Conservation (phyloP, 2,329 filamentous ascomycete species). For the Didymella arachidicola region DNA sequence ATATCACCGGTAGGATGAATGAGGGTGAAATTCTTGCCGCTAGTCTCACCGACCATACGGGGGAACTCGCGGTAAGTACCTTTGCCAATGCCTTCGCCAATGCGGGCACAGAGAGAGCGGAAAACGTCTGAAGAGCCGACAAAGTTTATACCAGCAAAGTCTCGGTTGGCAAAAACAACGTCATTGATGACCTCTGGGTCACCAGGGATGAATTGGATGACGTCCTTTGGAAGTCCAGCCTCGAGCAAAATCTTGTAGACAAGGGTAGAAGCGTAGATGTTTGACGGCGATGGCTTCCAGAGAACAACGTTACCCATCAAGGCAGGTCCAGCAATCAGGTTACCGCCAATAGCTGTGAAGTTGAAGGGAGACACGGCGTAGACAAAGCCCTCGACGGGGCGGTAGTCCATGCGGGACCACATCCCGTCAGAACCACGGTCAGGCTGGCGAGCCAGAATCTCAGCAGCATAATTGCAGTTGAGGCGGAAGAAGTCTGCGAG, state of each 20-base stretch:
- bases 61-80: conserved; percentile 84
- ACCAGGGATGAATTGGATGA: conserved; percentile 91
- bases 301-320: conserved; percentile 91
- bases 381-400: conserved; percentile 90
- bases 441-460: conserved; percentile 85
- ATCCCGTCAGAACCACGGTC: conserved; percentile 79
- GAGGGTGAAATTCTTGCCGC: conserved; percentile 91
- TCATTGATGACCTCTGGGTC: conserved; percentile 83
- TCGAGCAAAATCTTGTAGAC: conserved; percentile 90
- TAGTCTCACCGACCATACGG: conserved; percentile 86
- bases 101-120: conserved; percentile 83
- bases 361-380: conserved; percentile 95
- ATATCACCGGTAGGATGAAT: conserved; percentile 78
- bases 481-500: conserved; percentile 88
- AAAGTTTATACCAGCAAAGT: conserved; percentile 91
- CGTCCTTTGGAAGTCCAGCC: conserved; percentile 83
- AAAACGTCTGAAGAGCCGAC: conserved; percentile 91
- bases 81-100: conserved; percentile 79
- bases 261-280: conserved; percentile 85
- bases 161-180: conserved; percentile 73
- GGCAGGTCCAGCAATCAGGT: conserved; percentile 80
- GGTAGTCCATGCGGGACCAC: conserved; percentile 86
- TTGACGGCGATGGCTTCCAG: conserved; percentile 90
- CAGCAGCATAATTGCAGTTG: conserved; percentile 90
- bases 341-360: conserved; percentile 92